Percentiles rank a stretch among this genome's conserved stretches.
Evolutionary conservation across 148 eudicot species (phyloP).

Genomic region (Persicaria tinctoria): DNA sequence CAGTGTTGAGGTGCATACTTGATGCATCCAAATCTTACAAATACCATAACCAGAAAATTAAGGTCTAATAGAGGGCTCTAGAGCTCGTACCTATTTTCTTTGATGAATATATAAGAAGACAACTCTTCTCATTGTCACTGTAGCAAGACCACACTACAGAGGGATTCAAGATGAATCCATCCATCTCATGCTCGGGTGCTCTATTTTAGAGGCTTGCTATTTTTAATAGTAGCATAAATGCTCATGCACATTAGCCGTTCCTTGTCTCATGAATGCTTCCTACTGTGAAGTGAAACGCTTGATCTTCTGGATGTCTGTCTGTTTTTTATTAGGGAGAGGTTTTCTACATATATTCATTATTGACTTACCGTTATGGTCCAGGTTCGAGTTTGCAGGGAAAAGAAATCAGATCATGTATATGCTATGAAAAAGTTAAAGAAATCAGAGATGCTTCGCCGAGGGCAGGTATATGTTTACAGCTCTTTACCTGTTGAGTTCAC

Average conservation of each 20-base stretch:
- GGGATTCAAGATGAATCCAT: neutral
- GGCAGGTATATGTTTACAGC: slow-evolving; percentile 56
- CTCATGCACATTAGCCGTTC: neutral
- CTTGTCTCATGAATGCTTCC: neutral
- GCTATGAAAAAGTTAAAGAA: slow-evolving; percentile 97
- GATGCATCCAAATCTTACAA: neutral
- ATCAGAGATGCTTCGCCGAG: slow-evolving; percentile 98
- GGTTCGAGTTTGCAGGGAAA: slow-evolving; percentile 92
- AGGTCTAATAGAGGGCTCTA: neutral
- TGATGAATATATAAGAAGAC: neutral
- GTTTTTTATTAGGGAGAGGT: neutral
- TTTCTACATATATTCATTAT: slow-evolving; percentile 2
- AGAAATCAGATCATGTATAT: slow-evolving; percentile 71
- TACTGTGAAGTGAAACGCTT: neutral
- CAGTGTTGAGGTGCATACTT: neutral
- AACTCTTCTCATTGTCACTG: neutral
- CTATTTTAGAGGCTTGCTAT: neutral
- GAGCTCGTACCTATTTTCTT: neutral
- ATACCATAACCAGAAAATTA: neutral
- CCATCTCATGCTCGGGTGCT: neutral
- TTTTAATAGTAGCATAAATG: slow-evolving; percentile 1
- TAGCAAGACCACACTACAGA: neutral
- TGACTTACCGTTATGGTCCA: slow-evolving; percentile 24
- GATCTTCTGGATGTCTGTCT: neutral
- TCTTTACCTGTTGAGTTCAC: slow-evolving; percentile 1